Evolutionary conservation across 768 basidiomycete genomes (phyloP).

Genomic region (Grammothele lineata): DNA sequence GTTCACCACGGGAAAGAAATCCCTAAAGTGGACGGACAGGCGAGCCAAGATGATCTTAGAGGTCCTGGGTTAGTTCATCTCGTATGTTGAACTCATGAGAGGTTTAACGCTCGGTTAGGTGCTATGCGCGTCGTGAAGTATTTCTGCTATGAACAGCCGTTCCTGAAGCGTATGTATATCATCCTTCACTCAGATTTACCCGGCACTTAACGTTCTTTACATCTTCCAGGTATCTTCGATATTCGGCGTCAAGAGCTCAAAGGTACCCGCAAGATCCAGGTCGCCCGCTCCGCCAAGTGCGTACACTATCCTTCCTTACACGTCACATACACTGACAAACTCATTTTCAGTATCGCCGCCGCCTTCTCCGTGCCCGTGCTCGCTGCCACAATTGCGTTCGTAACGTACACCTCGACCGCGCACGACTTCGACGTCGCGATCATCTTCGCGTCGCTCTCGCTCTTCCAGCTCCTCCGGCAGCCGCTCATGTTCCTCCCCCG

Average conservation of each 20-base stretch:
- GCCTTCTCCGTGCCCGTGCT: constrained; percentile 59
- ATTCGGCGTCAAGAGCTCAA: constrained; percentile 52
- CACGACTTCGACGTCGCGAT: constrained; percentile 57
- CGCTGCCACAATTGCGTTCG: constrained; percentile 62
- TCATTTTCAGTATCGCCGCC: constrained; percentile 39
- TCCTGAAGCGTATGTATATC: constrained; percentile 48
- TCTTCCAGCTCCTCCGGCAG: constrained; percentile 65
- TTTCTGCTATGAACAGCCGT: constrained; percentile 70
- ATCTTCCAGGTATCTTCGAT: constrained; percentile 51
- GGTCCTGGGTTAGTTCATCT: constrained; percentile 42
- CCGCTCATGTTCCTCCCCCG: constrained; percentile 66
- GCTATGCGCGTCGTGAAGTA: constrained; percentile 75
- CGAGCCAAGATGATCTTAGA: constrained; percentile 64
- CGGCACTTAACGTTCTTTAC: too few relatives aligned
- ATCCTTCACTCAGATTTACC: too few relatives aligned
- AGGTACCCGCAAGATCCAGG: constrained; percentile 52
- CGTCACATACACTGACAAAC: background rate
- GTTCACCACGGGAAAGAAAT: constrained; percentile 46
- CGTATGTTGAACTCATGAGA: background rate
- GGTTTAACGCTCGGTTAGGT: constrained; percentile 28
- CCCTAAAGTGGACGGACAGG: constrained; percentile 60
- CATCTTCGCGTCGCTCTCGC: constrained; percentile 62
- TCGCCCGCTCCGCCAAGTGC: constrained; percentile 61
- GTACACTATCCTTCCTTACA: constrained; percentile 12
- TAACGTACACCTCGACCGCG: constrained; percentile 56